phyloP scores from a whole-genome alignment of 192 early-diverging fungal genomes.

The Gigaspora rosea region DNA sequence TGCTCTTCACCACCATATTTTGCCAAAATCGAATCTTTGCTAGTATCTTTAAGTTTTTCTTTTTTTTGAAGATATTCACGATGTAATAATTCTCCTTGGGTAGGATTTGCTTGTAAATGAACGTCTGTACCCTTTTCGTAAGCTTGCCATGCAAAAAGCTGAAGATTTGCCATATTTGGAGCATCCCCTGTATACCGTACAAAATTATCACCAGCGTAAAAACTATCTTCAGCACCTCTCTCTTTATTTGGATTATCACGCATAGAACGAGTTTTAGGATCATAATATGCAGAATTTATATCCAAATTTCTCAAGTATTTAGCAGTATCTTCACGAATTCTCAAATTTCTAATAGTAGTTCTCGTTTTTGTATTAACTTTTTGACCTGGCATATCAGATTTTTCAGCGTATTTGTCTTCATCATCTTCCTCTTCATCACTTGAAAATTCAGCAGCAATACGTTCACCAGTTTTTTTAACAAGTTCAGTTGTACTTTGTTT shows the following conservation, averaged over 20 bases:
- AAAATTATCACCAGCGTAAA: conserved; percentile 92
- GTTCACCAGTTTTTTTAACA: conserved; percentile 53
- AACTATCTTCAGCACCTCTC: conserved; percentile 50
- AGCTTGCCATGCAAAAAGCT: conserved; percentile 95
- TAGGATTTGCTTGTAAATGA: conserved; percentile 94
- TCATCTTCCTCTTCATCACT: conserved; percentile 81
- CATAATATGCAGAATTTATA: conserved; percentile 93
- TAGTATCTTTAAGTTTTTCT: conserved; percentile 69
- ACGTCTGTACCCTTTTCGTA: conserved; percentile 79
- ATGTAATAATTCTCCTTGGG: conserved; percentile 90
- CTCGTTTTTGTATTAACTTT: conserved; percentile 86
- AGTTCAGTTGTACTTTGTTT: conserved; percentile 58
- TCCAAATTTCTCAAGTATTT: conserved; percentile 98
- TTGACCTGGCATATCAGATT: conserved; percentile 82
- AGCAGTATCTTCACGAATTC: conserved; percentile 98
- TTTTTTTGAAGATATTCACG: conserved; percentile 84
- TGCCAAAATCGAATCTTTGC: conserved; percentile 76
- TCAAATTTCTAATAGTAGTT: conserved; percentile 93
- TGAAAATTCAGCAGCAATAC: conserved; percentile 47
- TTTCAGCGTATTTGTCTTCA: conserved; percentile 90
- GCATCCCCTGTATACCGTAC: conserved; percentile 86
- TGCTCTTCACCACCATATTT: conserved; percentile 97
- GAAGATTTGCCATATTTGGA: conserved; percentile 75
- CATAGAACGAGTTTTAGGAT: conserved; percentile 99
- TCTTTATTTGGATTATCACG: conserved; percentile 90